Evolutionary conservation across 345 rosid genomes (phyloP).

Genomic region (Syzygium grande): DNA sequence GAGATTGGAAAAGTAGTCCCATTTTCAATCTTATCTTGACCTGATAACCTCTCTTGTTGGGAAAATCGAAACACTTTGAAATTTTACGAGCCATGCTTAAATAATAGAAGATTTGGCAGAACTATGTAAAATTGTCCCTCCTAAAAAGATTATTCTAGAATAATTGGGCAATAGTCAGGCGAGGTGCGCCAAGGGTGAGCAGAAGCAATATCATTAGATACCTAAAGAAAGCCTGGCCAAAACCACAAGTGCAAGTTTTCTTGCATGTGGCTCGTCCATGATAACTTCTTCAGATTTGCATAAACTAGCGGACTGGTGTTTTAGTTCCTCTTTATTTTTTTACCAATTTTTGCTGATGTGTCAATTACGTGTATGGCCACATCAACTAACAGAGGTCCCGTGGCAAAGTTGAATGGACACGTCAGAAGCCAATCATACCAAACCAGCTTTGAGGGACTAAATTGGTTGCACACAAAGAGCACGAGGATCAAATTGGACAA

Average conservation of each 20-base stretch:
- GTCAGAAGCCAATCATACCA: background rate
- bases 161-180: background rate
- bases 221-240: background rate
- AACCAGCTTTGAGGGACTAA: too few species aligned
- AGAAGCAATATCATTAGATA: too few species aligned
- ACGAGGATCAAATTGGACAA: background rate
- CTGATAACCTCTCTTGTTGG: too few species aligned
- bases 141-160: too few species aligned
- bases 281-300: too few species aligned
- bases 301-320: background rate
- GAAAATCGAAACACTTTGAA: too few species aligned
- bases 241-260: background rate
- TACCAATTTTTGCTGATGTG: background rate
- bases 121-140: background rate
- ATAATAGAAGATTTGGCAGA: too few species aligned
- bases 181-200: background rate
- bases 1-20: too few species aligned
- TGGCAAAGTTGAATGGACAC: background rate
- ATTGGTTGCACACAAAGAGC: too few species aligned
- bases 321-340: too few species aligned
- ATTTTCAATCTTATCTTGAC: too few species aligned
- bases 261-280: fast-evolving
- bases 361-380: background rate
- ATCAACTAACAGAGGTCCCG: background rate
- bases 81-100: too few species aligned